phyloP scores from a whole-genome alignment of 495 filamentous ascomycete species.

The Umbilicaria muhlenbergii region DNA sequence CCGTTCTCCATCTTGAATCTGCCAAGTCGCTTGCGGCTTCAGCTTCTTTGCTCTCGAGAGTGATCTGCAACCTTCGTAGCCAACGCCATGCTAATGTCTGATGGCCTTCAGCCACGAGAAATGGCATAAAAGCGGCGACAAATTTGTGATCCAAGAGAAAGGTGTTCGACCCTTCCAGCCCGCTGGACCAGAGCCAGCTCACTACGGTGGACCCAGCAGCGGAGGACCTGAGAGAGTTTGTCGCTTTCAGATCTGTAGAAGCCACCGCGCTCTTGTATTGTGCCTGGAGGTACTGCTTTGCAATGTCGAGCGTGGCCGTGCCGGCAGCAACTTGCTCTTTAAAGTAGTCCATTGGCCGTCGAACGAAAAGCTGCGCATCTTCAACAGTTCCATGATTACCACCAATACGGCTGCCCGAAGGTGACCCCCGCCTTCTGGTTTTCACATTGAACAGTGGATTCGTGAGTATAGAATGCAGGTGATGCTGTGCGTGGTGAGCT shows the following conservation, averaged over 20 bases:
- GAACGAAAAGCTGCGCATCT: slow-evolving; percentile 17
- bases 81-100: slow-evolving; percentile 28
- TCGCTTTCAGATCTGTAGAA: slow-evolving; percentile 12
- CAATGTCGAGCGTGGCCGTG: slow-evolving; percentile 8
- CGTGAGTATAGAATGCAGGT: slow-evolving; percentile 50
- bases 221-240: slow-evolving; percentile 19
- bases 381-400: slow-evolving; percentile 20
- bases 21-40: background rate
- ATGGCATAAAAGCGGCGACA: slow-evolving; percentile 21
- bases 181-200: slow-evolving; percentile 35
- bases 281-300: slow-evolving; percentile 15
- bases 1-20: background rate
- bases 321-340: slow-evolving; percentile 23
- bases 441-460: slow-evolving; percentile 42
- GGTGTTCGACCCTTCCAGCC: slow-evolving; percentile 19
- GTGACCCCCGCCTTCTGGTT: background rate
- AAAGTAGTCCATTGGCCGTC: slow-evolving; percentile 28
- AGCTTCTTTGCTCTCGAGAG: background rate
- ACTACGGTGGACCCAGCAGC: slow-evolving; percentile 27
- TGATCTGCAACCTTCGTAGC: slow-evolving; percentile 16
- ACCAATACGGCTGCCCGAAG: background rate
- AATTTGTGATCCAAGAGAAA: slow-evolving; percentile 22
- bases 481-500: slow-evolving; percentile 31
- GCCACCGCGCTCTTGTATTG: slow-evolving; percentile 16
- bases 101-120: slow-evolving; percentile 34